Conservation (phyloP, 2,329 filamentous ascomycete species). For the Fusarium albidum region DNA sequence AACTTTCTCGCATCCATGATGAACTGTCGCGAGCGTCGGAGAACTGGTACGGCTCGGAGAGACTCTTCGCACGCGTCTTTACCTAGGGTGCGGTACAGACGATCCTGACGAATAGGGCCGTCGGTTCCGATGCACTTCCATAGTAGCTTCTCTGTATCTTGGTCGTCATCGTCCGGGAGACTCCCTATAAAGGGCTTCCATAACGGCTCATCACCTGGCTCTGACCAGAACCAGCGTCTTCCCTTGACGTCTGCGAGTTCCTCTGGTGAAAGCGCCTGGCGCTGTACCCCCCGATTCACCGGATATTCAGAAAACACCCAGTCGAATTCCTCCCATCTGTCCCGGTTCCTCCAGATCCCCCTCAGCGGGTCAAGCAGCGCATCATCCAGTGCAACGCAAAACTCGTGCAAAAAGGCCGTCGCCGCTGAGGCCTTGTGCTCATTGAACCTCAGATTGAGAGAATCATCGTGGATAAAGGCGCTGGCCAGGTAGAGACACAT, state of each 20-base stretch:
- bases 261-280: not conserved
- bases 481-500: conserved; percentile 5
- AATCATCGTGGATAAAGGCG: no score
- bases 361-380: not conserved
- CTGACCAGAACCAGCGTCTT: not conserved
- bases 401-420: not conserved
- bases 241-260: not conserved
- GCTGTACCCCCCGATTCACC: no score
- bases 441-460: not conserved
- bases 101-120: conserved; percentile 7
- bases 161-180: not conserved
- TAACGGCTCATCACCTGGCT: not conserved
- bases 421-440: not conserved
- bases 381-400: conserved; percentile 4
- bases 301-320: conserved; percentile 7
- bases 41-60: not conserved
- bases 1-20: conserved; percentile 12
- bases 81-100: not conserved
- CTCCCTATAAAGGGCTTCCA: not conserved
- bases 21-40: conserved; percentile 19
- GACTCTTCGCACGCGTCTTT: not conserved
- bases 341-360: not conserved
- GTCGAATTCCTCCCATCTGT: not conserved
- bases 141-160: not conserved
- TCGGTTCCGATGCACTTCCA: conserved; percentile 5